Evolutionary conservation across 1,284 basidiomycete genomes (phyloP).

Genomic region (Rhodotorula sp.): DNA sequence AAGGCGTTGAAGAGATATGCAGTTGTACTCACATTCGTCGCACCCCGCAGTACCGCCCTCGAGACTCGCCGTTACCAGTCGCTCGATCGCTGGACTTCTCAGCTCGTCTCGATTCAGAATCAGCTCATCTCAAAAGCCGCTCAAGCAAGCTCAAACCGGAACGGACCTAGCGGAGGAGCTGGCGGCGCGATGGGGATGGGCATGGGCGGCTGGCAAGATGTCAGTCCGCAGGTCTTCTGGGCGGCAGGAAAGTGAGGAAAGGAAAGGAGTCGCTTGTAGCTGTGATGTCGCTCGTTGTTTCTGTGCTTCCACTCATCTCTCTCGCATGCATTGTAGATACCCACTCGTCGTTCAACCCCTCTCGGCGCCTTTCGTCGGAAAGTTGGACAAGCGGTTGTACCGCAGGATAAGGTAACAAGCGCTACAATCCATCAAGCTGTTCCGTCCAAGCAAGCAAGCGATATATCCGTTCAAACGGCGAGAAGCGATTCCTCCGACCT

Average conservation of each 20-base stretch:
- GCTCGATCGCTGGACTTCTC: slow-evolving; percentile 73
- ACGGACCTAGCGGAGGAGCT: not conserved
- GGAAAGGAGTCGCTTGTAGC: not conserved
- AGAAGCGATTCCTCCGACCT: not conserved
- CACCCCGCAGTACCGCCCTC: slow-evolving; percentile 64
- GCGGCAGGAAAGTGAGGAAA: not conserved
- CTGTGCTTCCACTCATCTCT: not conserved
- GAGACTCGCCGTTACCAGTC: slow-evolving; percentile 79
- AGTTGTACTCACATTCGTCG: not conserved
- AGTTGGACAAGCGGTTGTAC: not conserved
- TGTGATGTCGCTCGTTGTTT: not conserved
- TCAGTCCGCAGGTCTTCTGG: not conserved
- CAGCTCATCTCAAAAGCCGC: slow-evolving; percentile 65
- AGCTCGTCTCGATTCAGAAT: slow-evolving; percentile 67
- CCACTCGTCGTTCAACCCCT: too few species aligned
- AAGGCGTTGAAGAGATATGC: too few species aligned
- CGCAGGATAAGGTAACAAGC: not conserved
- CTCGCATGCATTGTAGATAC: not conserved
- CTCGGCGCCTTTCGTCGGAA: not conserved
- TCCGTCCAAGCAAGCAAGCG: not conserved
- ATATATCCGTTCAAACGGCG: not conserved
- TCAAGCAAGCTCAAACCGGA: slow-evolving; percentile 27
- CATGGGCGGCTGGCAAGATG: not conserved
- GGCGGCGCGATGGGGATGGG: not conserved
- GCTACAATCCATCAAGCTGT: not conserved